Conservation (phyloP, 441 rosid genomes). For the Daphne laureola region DNA sequence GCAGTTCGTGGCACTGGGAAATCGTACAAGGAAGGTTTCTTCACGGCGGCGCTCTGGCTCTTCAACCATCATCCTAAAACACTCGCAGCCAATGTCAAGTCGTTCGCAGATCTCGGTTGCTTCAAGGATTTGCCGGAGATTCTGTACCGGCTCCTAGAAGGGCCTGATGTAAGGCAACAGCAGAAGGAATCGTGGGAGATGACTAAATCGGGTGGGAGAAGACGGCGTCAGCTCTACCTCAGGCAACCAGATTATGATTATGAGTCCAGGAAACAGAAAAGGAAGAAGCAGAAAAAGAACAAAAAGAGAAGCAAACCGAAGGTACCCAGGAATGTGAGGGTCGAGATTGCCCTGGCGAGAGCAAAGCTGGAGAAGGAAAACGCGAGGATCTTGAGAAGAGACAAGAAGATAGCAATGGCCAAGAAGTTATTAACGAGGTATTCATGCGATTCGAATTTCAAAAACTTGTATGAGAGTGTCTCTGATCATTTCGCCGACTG, state of each 20-base stretch:
- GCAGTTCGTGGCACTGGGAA: slow-evolving; percentile 11
- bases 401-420: slow-evolving; percentile 23
- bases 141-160: slow-evolving; percentile 11
- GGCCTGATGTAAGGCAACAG: neutral
- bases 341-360: slow-evolving; percentile 15
- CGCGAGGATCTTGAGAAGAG: slow-evolving; percentile 26
- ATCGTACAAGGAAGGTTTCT: slow-evolving; percentile 13
- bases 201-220: neutral
- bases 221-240: neutral
- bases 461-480: slow-evolving; percentile 33
- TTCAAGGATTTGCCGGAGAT: slow-evolving; percentile 16
- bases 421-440: slow-evolving; percentile 23
- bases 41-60: slow-evolving; percentile 8
- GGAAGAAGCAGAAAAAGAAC: neutral
- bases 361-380: slow-evolving; percentile 17
- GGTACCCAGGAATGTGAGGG: slow-evolving; percentile 14
- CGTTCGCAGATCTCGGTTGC: slow-evolving; percentile 10
- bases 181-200: slow-evolving; percentile 1
- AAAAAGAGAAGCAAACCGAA: slow-evolving; percentile 4
- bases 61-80: slow-evolving; percentile 9
- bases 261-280: neutral
- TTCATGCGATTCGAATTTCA: slow-evolving; percentile 29
- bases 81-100: slow-evolving; percentile 4
- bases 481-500: slow-evolving; percentile 33
- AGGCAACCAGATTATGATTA: neutral